Evolutionary conservation across 179 eudicot species (phyloP).

Genomic region (Drosera spatulata): DNA sequence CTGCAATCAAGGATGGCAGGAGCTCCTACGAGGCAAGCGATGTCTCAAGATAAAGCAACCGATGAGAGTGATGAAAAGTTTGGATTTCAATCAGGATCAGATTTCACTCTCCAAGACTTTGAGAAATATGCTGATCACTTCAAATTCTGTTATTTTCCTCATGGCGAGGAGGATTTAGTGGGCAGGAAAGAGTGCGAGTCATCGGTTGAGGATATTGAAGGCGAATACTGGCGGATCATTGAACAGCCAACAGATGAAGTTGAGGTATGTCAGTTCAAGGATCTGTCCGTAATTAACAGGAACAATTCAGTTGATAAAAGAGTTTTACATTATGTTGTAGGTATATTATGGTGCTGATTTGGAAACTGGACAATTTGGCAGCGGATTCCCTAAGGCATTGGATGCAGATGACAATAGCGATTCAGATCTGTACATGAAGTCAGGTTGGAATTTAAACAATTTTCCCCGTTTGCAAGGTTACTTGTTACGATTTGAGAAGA

Average conservation of each 20-base stretch:
- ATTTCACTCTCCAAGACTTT: conserved; percentile 43
- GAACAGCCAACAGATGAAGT: conserved; percentile 62
- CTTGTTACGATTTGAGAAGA: conserved; percentile 37
- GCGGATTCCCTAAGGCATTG: conserved; percentile 44
- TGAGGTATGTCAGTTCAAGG: conserved; percentile 23
- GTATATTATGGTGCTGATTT: conserved; percentile 66
- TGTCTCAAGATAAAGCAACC: conserved; percentile 18
- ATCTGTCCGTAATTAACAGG: background rate
- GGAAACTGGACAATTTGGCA: conserved; percentile 47
- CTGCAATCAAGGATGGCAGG: conserved; percentile 22
- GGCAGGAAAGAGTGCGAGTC: conserved; percentile 19
- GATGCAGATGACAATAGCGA: conserved; percentile 8
- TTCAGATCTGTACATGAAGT: conserved; percentile 26
- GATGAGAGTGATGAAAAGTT: conserved; percentile 46
- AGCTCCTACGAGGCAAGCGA: conserved; percentile 18
- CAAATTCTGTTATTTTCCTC: conserved; percentile 35
- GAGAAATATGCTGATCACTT: conserved; percentile 27
- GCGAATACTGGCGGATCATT: conserved; percentile 61
- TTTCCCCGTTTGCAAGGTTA: conserved; percentile 51
- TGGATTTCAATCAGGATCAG: conserved; percentile 58
- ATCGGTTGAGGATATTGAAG: conserved; percentile 44
- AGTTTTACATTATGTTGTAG: conserved; percentile 10
- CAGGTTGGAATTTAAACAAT: conserved; percentile 63
- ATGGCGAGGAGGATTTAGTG: conserved; percentile 10
- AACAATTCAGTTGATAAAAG: background rate